phyloP scores from a whole-genome alignment of 208 protist species.

The Porcisia hertigi region DNA sequence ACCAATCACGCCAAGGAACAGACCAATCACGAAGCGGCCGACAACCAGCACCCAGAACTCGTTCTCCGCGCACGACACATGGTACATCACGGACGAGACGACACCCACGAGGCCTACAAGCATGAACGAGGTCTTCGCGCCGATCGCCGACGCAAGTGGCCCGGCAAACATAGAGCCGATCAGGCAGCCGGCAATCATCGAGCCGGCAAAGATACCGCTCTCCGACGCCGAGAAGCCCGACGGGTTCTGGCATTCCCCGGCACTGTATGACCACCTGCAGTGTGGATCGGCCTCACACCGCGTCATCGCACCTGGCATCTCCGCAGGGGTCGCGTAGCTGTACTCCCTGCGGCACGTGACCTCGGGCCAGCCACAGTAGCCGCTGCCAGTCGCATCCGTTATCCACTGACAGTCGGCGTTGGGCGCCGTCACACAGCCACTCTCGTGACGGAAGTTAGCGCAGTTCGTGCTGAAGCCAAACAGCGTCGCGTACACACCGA shows the following conservation, averaged over 20 bases:
- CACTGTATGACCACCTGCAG: conserved; percentile 72
- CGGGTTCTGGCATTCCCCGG: not conserved
- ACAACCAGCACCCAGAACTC: conserved; percentile 51
- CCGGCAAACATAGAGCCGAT: conserved; percentile 49
- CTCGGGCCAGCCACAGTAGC: too few relatives aligned
- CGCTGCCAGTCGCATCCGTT: too few relatives aligned
- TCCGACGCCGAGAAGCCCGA: not conserved
- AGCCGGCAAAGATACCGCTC: conserved; percentile 52
- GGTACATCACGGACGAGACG: conserved; percentile 34
- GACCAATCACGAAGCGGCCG: conserved; percentile 55
- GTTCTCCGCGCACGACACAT: conserved; percentile 28
- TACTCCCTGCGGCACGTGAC: not conserved
- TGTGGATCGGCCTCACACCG: conserved; percentile 32
- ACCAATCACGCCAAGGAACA: conserved; percentile 39
- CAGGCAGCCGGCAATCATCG: conserved; percentile 60
- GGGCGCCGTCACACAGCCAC: too few relatives aligned
- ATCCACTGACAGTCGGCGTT: too few relatives aligned
- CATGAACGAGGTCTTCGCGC: conserved; percentile 43
- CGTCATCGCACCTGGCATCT: not conserved
- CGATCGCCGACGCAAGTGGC: conserved; percentile 30
- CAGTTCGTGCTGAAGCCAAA: too few relatives aligned
- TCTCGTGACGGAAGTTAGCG: too few relatives aligned
- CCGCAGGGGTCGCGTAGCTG: too few relatives aligned
- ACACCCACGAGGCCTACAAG: conserved; percentile 39
- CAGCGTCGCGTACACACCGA: too few relatives aligned